A percentile compares a stretch with the other conserved stretches of the same genome.
Evolutionary conservation across 179 eudicot genomes (phyloP).

Genomic region (Camellia oleifera): DNA sequence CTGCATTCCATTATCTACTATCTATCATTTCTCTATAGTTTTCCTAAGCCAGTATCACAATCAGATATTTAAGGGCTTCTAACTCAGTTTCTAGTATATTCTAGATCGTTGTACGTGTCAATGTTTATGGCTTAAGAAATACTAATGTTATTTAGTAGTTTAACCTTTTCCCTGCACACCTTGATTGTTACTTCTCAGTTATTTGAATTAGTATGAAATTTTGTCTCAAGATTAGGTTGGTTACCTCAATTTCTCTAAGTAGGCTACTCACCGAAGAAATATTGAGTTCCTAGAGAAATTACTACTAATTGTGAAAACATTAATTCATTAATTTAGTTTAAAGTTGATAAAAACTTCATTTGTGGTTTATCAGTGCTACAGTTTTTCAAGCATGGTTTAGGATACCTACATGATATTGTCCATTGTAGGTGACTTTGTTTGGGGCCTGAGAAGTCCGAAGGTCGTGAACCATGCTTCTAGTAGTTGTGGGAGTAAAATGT

Average conservation of each 20-base stretch:
- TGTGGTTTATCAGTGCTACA: neutral
- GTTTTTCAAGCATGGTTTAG: neutral
- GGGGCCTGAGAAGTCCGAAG: neutral
- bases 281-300: no score
- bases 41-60: neutral
- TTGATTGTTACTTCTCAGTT: neutral
- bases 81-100: neutral
- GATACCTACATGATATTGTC: no score
- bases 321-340: no score
- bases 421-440: no score
- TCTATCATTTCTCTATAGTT: neutral
- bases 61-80: neutral
- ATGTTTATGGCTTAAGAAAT: neutral
- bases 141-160: neutral
- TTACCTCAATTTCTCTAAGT: no score
- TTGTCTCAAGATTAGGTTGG: neutral
- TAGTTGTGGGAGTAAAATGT: neutral
- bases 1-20: neutral
- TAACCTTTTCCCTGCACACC: neutral
- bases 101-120: neutral
- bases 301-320: no score
- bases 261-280: no score
- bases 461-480: neutral
- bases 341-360: neutral
- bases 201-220: neutral